These are phyloP conservation scores for Multifurca ochricompacta DNA, from an alignment of 768 basidiomycete genomes.

Conservation along the genomic window DNA sequence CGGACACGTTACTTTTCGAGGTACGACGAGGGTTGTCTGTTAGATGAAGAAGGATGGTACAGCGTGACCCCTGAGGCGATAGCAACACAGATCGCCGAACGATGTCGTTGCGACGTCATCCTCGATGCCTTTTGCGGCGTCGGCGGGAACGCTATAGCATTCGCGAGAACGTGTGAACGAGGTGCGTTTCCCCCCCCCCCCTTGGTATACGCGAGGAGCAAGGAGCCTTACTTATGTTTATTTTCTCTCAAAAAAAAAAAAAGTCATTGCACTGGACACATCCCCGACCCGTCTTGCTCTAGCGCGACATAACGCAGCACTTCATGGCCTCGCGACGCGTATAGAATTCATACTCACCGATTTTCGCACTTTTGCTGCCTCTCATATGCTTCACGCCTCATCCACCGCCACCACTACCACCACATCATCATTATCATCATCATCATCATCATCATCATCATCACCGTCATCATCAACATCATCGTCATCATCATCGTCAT, in stretches of 20 bases:
- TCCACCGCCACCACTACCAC: too few species aligned
- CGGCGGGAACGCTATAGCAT: slow-evolving; percentile 95
- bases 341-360: slow-evolving; percentile 92
- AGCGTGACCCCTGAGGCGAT: slow-evolving; percentile 91
- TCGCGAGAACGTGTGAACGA: slow-evolving; percentile 90
- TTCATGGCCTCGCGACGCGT: slow-evolving; percentile 90
- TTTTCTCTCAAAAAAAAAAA: slow-evolving; percentile 34
- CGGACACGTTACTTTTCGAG: slow-evolving; percentile 73
- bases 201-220: not conserved
- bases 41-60: slow-evolving; percentile 98
- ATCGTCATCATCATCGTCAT: not conserved
- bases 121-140: slow-evolving; percentile 97
- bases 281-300: slow-evolving; percentile 80
- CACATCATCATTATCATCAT: too few species aligned
- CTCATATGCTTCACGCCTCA: slow-evolving; percentile 1
- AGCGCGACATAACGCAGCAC: slow-evolving; percentile 86
- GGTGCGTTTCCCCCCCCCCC: slow-evolving; percentile 42
- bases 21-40: slow-evolving; percentile 72
- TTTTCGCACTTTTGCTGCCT: slow-evolving; percentile 76
- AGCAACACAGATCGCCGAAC: slow-evolving; percentile 88
- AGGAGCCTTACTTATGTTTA: not conserved
- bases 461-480: not conserved
- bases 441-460: too few species aligned
- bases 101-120: slow-evolving; percentile 78
- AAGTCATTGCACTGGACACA: slow-evolving; percentile 92